phyloP scores from a whole-genome alignment of 1,139 yeast species.

The Hansenula lynferdii region DNA sequence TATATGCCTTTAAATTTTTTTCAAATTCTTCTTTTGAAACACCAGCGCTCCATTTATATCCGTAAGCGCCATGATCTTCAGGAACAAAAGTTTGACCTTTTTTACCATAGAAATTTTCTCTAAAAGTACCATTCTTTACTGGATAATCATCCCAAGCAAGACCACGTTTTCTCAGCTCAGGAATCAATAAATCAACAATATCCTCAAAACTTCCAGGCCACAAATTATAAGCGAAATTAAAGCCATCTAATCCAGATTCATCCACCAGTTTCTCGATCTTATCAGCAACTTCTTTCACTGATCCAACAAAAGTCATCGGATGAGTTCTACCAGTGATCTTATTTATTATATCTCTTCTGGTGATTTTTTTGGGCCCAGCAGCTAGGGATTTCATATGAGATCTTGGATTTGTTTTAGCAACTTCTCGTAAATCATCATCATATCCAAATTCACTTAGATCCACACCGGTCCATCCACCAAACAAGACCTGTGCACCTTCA shows the following conservation, averaged over 20 bases:
- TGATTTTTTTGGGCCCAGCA: background rate
- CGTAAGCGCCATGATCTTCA: background rate
- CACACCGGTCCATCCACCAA: constrained; percentile 36
- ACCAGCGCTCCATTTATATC: background rate
- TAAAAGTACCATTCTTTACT: constrained; percentile 4
- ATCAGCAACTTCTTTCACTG: constrained; percentile 27
- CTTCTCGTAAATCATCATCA: constrained; percentile 28
- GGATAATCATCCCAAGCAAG: constrained; percentile 27
- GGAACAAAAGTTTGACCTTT: constrained; percentile 1
- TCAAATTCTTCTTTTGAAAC: background rate
- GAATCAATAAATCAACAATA: constrained; percentile 26
- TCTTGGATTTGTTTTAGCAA: background rate
- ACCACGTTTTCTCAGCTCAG: constrained; percentile 27
- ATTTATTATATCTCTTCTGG: constrained; percentile 20
- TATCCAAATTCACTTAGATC: constrained; percentile 28
- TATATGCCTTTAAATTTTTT: background rate
- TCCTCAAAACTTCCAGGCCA: constrained; percentile 29
- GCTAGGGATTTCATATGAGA: background rate
- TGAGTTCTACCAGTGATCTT: constrained; percentile 9
- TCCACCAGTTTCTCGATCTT: constrained; percentile 28
- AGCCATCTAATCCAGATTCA: constrained; percentile 29
- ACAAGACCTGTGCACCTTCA: constrained; percentile 30
- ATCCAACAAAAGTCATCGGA: constrained; percentile 20
- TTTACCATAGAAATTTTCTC: constrained; percentile 1
- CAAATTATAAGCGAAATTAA: constrained; percentile 27